Evolutionary conservation across 2,329 filamentous ascomycete species (phyloP).

Genomic region (Monilinia fructicola): DNA sequence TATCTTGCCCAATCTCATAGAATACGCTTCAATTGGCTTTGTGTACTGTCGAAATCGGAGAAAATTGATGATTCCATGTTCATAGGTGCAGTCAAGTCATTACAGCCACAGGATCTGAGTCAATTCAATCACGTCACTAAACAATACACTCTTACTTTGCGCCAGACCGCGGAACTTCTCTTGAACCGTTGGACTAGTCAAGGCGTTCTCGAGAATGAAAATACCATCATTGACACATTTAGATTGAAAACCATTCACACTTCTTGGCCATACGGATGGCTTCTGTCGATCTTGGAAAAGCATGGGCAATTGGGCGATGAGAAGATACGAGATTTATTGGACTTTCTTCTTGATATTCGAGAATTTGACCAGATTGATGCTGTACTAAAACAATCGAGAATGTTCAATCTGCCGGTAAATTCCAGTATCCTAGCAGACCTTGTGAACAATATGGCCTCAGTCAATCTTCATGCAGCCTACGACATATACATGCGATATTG

Average conservation of each 20-base stretch:
- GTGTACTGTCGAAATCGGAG: slow-evolving; percentile 26
- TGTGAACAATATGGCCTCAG: neutral
- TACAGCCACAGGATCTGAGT: slow-evolving; percentile 2
- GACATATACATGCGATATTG: slow-evolving; percentile 20
- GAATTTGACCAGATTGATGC: neutral
- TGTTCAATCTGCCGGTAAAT: neutral
- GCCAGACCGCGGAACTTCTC: slow-evolving; percentile 21
- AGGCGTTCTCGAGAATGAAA: slow-evolving; percentile 22
- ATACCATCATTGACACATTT: slow-evolving; percentile 20
- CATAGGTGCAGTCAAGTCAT: slow-evolving; percentile 20
- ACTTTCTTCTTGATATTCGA: slow-evolving; percentile 7
- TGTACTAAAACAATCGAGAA: slow-evolving; percentile 7
- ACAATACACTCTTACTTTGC: slow-evolving; percentile 14
- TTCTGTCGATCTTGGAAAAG: slow-evolving; percentile 11
- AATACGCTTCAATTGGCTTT: slow-evolving; percentile 29
- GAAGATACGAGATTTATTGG: slow-evolving; percentile 25
- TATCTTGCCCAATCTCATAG: slow-evolving; percentile 11
- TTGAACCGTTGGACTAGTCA: slow-evolving; percentile 34
- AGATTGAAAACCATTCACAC: neutral
- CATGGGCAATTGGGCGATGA: slow-evolving; percentile 22
- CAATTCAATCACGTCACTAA: neutral
- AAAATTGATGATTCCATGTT: slow-evolving; percentile 24
- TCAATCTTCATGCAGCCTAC: slow-evolving; percentile 6
- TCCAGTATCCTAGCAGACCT: neutral
- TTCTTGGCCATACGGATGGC: neutral